Base-by-base conservation (phyloP, 75 land plant species). In the Pinus albicaulis region DNA sequence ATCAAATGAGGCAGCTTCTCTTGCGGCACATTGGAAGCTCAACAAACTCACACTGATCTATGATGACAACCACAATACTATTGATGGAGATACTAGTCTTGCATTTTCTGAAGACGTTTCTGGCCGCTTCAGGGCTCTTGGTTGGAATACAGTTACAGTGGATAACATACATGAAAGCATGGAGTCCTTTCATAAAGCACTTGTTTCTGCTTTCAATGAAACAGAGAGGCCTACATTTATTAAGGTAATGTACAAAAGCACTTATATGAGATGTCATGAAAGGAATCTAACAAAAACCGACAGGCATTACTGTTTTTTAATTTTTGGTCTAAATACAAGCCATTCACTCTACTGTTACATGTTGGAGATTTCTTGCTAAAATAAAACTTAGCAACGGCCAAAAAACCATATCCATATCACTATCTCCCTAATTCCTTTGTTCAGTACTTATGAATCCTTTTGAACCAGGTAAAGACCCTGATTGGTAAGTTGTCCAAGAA, bases 31-130 rank as follows among this genome's bases (percentile, higher is more conserved):
- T 74, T 86, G 88, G 90, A 91, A 82, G 62, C 84, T 91, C 20
- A 79, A 91, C 58, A 91, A 91, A 66, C 88, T 91, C 55, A 82
- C 78, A 25, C n/a, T 91, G 34, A 91, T 91, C 24, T 91, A 91
- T 57, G 92, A 91, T 74, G 92, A 91, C 64, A 91, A 91, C 55
- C 88, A 88, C 34, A 82, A 76, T 70, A 91, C 90, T 5, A 91
- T 88, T 66, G 92, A 90, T 80, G 92, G 92, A 19, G 75, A 81
- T n/a, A 88, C 92, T 5, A 63, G 56, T 2, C 77, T 90, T 61
- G 79, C 92, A 14, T 86, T 90, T 69, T 77, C 88, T 56, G 92
- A 90, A 59, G 92, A 90, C 74, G 74, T 88, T 4, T 76, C 79
- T 55, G 75, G 78, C 25, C 74, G 90, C 23, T 90, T 80, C 58